phyloP scores from a whole-genome alignment of 1,284 basidiomycete genomes.

The Gymnopus androsaceus region DNA sequence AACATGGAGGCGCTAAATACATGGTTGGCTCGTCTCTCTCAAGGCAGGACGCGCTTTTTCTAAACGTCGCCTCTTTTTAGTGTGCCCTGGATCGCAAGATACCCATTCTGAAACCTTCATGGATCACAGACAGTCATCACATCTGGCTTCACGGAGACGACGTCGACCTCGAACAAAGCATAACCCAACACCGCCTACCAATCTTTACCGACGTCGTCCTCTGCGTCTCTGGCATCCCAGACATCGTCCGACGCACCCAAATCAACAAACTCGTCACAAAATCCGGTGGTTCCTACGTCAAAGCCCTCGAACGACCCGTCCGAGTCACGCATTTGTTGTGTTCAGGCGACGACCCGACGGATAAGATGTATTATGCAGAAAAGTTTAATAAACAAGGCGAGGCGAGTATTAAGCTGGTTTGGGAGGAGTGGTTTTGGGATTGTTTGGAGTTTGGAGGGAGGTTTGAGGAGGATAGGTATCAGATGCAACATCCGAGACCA shows the following conservation, averaged over 20 bases:
- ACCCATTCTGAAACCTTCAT: conserved; percentile 71
- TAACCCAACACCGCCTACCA: conserved; percentile 58
- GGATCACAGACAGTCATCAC: conserved; percentile 68
- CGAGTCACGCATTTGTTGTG: conserved; percentile 70
- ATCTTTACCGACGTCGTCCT: conserved; percentile 65
- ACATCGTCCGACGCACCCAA: conserved; percentile 50
- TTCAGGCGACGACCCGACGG: conserved; percentile 54
- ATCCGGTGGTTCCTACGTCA: conserved; percentile 60
- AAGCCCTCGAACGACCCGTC: conserved; percentile 66
- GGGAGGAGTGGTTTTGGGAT: conserved; percentile 89
- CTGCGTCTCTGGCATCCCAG: conserved; percentile 67
- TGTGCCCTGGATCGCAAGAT: conserved; percentile 75
- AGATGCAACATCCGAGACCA: conserved; percentile 59
- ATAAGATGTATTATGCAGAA: conserved; percentile 70
- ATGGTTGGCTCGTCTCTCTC: conserved; percentile 42
- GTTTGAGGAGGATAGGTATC: conserved; percentile 60
- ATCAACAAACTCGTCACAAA: conserved; percentile 57
- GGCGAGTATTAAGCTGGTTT: conserved; percentile 69
- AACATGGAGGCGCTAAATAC: conserved; percentile 79
- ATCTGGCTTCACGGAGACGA: conserved; percentile 79
- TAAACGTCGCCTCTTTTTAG: conserved; percentile 34
- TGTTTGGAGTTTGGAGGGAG: conserved; percentile 66
- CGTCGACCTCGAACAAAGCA: conserved; percentile 57
- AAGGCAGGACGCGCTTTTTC: no score
- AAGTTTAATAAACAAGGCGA: conserved; percentile 68